Percentiles rank a stretch among this genome's conserved stretches.
phyloP scores from a whole-genome alignment of 495 filamentous ascomycete species.

The Chaetomidium leptoderma region DNA sequence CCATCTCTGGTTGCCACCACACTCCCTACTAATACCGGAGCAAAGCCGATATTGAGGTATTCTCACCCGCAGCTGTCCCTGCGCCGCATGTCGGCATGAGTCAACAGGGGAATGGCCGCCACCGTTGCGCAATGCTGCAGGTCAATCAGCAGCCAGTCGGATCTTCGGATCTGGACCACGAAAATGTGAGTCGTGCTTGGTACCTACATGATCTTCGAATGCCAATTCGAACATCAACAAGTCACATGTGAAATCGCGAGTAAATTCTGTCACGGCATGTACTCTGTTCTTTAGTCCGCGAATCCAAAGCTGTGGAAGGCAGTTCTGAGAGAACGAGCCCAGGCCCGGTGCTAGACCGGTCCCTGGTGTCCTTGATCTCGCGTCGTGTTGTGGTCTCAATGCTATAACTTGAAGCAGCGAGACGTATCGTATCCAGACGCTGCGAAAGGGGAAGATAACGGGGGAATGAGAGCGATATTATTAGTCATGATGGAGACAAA shows the following conservation, averaged over 20 bases:
- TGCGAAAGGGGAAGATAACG: conserved; percentile 11
- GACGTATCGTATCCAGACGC: conserved; percentile 53
- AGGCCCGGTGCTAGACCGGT: conserved; percentile 26
- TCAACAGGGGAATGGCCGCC: conserved; percentile 7
- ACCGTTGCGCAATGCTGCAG: conserved; percentile 1
- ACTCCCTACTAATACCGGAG: background rate
- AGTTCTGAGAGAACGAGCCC: conserved; percentile 51
- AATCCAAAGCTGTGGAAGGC: conserved; percentile 48
- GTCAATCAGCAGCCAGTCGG: conserved; percentile 7
- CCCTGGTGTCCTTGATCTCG: conserved; percentile 40
- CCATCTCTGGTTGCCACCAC: background rate
- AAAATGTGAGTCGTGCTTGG: background rate
- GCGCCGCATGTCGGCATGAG: conserved; percentile 1
- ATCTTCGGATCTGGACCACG: background rate
- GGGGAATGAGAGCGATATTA: background rate
- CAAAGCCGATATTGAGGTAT: background rate
- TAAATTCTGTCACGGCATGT: conserved; percentile 36
- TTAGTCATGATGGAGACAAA: background rate
- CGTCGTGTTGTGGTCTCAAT: conserved; percentile 47
- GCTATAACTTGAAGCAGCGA: conserved; percentile 43
- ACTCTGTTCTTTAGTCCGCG: conserved; percentile 53
- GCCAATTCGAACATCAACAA: background rate
- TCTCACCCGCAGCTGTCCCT: conserved; percentile 4
- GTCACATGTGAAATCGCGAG: background rate
- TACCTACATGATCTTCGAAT: conserved; percentile 18